A percentile compares a stretch with the other conserved stretches of the same genome.
Evolutionary conservation across 1,284 basidiomycete genomes (phyloP).

Genomic region (Sphagnurus paluster): DNA sequence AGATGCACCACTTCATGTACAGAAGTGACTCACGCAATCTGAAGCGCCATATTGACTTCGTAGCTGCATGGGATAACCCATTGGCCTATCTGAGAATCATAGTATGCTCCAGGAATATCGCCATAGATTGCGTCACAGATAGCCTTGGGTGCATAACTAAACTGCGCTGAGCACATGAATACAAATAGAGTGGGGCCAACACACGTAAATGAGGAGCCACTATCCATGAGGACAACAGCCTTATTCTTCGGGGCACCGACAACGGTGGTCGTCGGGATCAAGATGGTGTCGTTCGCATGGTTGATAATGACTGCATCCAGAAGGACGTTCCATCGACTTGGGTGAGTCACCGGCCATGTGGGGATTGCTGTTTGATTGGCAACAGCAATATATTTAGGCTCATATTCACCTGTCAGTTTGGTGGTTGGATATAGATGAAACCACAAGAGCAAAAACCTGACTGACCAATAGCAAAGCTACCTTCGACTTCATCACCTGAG

Average conservation of each 20-base stretch:
- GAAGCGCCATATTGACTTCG: constrained; percentile 75
- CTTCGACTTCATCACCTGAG: constrained; percentile 51
- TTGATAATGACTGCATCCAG: constrained; percentile 68
- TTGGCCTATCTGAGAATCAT: constrained; percentile 47
- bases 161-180: constrained; percentile 10
- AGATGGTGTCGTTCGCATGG: constrained; percentile 47
- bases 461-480: constrained; percentile 69
- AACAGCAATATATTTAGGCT: constrained; percentile 58
- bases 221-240: constrained; percentile 74
- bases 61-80: constrained; percentile 71
- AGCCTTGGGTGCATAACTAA: constrained; percentile 63
- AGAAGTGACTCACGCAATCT: constrained; percentile 57
- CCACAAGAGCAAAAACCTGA: neutral
- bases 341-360: constrained; percentile 65
- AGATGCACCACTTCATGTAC: neutral
- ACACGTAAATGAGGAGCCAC: constrained; percentile 76
- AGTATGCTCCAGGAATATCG: constrained; percentile 56
- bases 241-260: constrained; percentile 58
- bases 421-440: neutral
- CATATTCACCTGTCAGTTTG: constrained; percentile 55
- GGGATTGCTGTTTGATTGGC: constrained; percentile 55
- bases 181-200: constrained; percentile 25
- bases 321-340: constrained; percentile 73
- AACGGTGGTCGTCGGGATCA: constrained; percentile 56
- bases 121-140: constrained; percentile 69